phyloP scores from a whole-genome alignment of 1,139 yeast genomes.

The Nakaseomyces sp. region DNA sequence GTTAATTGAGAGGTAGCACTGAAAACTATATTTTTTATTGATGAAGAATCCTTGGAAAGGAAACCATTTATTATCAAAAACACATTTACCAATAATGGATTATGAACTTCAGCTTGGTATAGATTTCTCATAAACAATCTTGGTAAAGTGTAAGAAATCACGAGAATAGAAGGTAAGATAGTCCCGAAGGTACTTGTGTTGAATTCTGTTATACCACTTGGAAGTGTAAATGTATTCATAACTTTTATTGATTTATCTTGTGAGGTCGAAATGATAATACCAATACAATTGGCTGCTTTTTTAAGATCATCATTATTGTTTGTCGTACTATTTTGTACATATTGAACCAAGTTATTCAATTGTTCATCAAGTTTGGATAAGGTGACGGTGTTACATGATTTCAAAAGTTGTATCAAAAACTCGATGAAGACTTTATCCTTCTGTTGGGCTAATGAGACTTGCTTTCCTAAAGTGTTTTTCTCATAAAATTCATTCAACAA shows the following conservation, averaged over 20 bases:
- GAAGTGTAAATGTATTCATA: not conserved
- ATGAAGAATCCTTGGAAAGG: conserved; percentile 8
- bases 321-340: conserved; percentile 11
- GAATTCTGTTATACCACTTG: conserved; percentile 14
- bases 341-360: conserved; percentile 10
- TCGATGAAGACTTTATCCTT: conserved; percentile 25
- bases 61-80: not conserved
- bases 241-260: conserved; percentile 8
- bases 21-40: conserved; percentile 32
- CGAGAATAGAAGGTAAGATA: conserved; percentile 30
- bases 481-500: conserved; percentile 35
- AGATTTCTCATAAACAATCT: conserved; percentile 37
- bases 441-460: conserved; percentile 14
- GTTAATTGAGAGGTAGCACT: conserved; percentile 49
- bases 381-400: conserved; percentile 24
- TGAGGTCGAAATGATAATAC: conserved; percentile 45
- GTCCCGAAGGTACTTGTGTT: not conserved
- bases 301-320: conserved; percentile 18
- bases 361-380: conserved; percentile 18
- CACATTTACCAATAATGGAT: conserved; percentile 1
- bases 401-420: conserved; percentile 24
- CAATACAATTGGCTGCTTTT: conserved; percentile 38
- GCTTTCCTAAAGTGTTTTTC: conserved; percentile 14
- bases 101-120: not conserved
- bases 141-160: conserved; percentile 44